Conservation (phyloP, 352 stramenopile genomes). For the Globisporangium splendens region DNA sequence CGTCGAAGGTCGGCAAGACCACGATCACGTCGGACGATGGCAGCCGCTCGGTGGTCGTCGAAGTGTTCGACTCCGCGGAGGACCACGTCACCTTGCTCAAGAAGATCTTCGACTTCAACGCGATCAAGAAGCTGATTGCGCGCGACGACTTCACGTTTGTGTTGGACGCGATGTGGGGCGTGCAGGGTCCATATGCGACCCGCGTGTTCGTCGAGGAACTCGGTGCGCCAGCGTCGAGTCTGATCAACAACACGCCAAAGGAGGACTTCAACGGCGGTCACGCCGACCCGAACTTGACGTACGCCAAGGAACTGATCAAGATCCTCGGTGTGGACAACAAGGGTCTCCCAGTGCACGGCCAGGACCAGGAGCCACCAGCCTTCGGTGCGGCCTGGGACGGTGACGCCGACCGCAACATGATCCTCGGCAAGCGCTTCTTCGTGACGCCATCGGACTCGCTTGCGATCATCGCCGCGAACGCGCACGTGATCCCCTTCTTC, state of each 20-base stretch:
- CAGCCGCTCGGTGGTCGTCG: conserved; percentile 91
- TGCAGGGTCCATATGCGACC: conserved; percentile 94
- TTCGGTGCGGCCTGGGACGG: conserved; percentile 98
- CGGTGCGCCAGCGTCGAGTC: conserved; percentile 64
- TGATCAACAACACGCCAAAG: conserved; percentile 93
- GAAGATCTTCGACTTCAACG: conserved; percentile 97
- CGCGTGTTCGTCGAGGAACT: conserved; percentile 97
- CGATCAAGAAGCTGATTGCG: conserved; percentile 90
- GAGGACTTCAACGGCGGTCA: conserved; percentile 97
- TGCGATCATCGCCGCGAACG: conserved; percentile 98
- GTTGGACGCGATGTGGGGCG: conserved; percentile 98
- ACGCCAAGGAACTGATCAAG: conserved; percentile 95
- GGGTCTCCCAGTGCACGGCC: conserved; percentile 72
- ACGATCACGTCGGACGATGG: conserved; percentile 79
- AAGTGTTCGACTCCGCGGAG: conserved; percentile 96
- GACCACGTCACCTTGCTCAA: conserved; percentile 96
- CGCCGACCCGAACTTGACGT: conserved; percentile 99
- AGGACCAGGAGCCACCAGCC: conserved; percentile 58
- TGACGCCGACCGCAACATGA: conserved; percentile 99
- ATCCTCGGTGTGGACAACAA: conserved; percentile 93
- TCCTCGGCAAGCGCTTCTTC: conserved; percentile 97
- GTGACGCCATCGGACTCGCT: conserved; percentile 98
- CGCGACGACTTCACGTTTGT: conserved; percentile 94
- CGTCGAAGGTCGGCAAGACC: conserved; percentile 66
- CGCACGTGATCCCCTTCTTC: conserved; percentile 96